A percentile compares a stretch with the other conserved stretches of the same genome.
These are phyloP conservation scores for Coniella lustricola DNA, from an alignment of 2,329 filamentous ascomycete species.

Conservation along the genomic window DNA sequence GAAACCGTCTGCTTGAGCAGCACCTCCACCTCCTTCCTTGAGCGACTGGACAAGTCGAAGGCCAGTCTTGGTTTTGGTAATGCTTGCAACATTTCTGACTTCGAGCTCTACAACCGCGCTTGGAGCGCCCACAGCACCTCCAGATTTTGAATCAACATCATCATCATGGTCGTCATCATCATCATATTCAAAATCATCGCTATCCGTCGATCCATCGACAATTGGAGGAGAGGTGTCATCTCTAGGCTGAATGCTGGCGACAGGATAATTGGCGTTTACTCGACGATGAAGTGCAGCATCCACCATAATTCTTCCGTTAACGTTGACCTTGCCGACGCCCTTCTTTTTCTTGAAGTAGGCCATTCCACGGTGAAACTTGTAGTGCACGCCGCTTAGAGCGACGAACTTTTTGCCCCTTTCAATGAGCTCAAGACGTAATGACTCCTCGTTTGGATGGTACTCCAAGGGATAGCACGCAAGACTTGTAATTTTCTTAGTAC, in stretches of 20 bases:
- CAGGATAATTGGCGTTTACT: constrained; percentile 78
- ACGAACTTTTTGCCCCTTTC: constrained; percentile 82
- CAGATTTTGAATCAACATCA: too few relatives aligned
- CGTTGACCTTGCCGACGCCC: constrained; percentile 65
- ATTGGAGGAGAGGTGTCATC: constrained; percentile 54
- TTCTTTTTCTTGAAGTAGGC: constrained; percentile 80
- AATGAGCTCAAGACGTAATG: constrained; percentile 59
- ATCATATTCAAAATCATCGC: constrained; percentile 19
- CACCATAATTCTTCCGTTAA: constrained; percentile 83
- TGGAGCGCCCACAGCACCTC: too few relatives aligned
- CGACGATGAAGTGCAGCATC: constrained; percentile 76
- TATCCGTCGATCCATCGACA: constrained; percentile 32
- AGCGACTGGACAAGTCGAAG: constrained; percentile 27
- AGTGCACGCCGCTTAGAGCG: constrained; percentile 72
- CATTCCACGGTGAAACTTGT: constrained; percentile 75
- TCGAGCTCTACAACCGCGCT: constrained; percentile 26
- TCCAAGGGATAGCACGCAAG: constrained; percentile 69
- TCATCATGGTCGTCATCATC: constrained; percentile 33
- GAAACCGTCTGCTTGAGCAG: constrained; percentile 42
- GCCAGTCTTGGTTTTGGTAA: constrained; percentile 39
- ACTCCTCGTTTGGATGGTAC: constrained; percentile 67
- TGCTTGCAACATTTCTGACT: constrained; percentile 43
- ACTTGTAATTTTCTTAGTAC: constrained; percentile 73
- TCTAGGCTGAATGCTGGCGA: constrained; percentile 67
- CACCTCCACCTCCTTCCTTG: constrained; percentile 29